These are phyloP conservation scores for Aegilops umbellulata DNA, from an alignment of 176 grass and related monocot species.

Conservation along the genomic window DNA sequence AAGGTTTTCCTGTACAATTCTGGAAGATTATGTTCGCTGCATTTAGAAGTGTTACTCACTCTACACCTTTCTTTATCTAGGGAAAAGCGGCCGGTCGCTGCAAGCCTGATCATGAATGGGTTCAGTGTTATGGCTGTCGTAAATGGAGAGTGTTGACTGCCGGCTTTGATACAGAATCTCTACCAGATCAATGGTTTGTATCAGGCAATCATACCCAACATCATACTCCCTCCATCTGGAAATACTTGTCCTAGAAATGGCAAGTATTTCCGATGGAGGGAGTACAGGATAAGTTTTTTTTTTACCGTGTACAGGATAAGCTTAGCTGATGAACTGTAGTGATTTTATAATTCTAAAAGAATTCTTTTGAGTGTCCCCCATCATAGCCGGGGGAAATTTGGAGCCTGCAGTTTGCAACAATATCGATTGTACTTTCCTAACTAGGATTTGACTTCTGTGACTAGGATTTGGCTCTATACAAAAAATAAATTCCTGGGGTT, in stretches of 20 bases:
- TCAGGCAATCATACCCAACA: constrained; percentile 10
- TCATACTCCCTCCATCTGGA: background rate
- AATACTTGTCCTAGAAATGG: too few relatives aligned
- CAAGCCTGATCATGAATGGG: constrained; percentile 79
- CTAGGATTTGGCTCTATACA: background rate
- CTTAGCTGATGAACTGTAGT: background rate
- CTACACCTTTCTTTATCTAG: constrained; percentile 39
- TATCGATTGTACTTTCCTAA: background rate
- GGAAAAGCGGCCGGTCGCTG: constrained; percentile 41
- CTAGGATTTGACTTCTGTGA: background rate
- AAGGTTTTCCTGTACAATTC: background rate
- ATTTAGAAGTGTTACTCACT: constrained; percentile 17
- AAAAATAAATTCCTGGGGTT: background rate
- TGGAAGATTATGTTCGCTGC: background rate
- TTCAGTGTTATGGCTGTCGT: constrained; percentile 76
- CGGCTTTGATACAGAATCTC: constrained; percentile 42
- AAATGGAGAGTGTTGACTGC: constrained; percentile 79
- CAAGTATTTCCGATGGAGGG: too few relatives aligned
- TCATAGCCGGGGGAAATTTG: background rate
- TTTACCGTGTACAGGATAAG: background rate
- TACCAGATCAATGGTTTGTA: constrained; percentile 70
- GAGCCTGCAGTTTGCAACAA: background rate
- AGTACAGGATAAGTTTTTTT: background rate
- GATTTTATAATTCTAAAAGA: background rate
- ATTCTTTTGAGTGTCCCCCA: background rate